Evolutionary conservation across 2,329 filamentous ascomycete species (phyloP).

Genomic region (Pseudogymnoascus pannorum): DNA sequence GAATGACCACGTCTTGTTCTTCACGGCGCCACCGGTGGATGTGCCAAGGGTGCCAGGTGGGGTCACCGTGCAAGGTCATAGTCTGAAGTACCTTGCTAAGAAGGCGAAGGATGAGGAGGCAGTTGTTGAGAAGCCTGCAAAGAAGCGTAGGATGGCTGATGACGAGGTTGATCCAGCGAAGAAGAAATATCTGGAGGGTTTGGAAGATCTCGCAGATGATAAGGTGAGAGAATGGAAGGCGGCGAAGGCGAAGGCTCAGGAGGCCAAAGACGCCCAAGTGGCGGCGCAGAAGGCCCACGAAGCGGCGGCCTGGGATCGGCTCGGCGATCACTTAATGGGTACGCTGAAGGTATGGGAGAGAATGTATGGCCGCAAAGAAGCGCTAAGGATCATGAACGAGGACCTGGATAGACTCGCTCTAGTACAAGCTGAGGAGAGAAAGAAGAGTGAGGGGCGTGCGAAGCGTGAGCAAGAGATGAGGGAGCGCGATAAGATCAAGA

Average conservation of each 20-base stretch:
- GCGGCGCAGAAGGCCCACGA: no score
- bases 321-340: no score
- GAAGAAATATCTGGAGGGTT: constrained; percentile 24
- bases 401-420: no score
- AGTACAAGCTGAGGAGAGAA: neutral
- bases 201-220: no score
- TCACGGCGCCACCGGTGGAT: constrained; percentile 57
- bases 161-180: constrained; percentile 32
- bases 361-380: no score
- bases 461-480: neutral
- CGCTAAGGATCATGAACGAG: no score
- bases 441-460: neutral
- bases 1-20: constrained; percentile 59
- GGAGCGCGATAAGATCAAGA: neutral
- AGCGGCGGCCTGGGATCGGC: no score
- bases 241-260: no score
- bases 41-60: constrained; percentile 22
- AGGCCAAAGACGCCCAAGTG: no score
- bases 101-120: constrained; percentile 27
- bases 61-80: constrained; percentile 36
- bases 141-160: constrained; percentile 29
- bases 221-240: no score
- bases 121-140: neutral
- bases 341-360: no score
- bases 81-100: constrained; percentile 41